Evolutionary conservation across 139 green algal genomes (phyloP).

Genomic region (Haematococcus sp.): DNA sequence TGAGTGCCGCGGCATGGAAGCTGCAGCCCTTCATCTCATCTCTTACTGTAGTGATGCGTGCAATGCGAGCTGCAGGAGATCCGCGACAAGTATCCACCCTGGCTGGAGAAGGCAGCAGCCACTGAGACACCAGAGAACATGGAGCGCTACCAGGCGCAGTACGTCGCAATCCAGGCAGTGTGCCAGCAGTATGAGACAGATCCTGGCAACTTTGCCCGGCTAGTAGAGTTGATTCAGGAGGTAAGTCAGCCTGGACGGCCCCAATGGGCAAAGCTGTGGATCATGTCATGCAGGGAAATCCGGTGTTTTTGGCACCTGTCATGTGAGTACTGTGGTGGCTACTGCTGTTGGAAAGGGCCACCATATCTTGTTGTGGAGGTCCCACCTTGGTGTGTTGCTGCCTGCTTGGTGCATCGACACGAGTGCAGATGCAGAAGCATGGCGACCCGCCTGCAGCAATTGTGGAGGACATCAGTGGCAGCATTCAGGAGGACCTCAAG

Average conservation of each 20-base stretch:
- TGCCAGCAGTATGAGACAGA: slow-evolving; percentile 69
- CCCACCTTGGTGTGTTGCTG: too few species aligned
- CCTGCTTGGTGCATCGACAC: too few species aligned
- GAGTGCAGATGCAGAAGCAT: slow-evolving; percentile 75
- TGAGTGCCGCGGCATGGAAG: too few species aligned
- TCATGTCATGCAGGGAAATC: too few species aligned
- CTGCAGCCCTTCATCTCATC: not conserved
- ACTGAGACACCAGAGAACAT: slow-evolving; percentile 49
- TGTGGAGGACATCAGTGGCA: slow-evolving; percentile 68
- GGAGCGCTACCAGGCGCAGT: slow-evolving; percentile 47
- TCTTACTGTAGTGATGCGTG: not conserved
- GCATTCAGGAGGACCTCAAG: slow-evolving; percentile 22
- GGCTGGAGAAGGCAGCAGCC: slow-evolving; percentile 59
- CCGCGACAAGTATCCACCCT: slow-evolving; percentile 71
- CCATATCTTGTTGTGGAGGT: too few species aligned
- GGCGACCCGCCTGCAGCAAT: slow-evolving; percentile 80
- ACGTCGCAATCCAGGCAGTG: slow-evolving; percentile 62
- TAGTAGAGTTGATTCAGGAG: slow-evolving; percentile 78
- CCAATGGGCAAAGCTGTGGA: too few species aligned
- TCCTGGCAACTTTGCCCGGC: slow-evolving; percentile 53
- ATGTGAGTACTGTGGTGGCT: too few species aligned
- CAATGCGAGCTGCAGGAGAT: slow-evolving; percentile 77
- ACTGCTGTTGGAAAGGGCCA: too few species aligned
- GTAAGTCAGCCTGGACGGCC: too few species aligned
- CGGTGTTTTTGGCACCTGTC: too few species aligned